These are phyloP conservation scores for Gracilaria vermiculophylla DNA, from an alignment of 23 red algal genomes.

Conservation along the genomic window DNA sequence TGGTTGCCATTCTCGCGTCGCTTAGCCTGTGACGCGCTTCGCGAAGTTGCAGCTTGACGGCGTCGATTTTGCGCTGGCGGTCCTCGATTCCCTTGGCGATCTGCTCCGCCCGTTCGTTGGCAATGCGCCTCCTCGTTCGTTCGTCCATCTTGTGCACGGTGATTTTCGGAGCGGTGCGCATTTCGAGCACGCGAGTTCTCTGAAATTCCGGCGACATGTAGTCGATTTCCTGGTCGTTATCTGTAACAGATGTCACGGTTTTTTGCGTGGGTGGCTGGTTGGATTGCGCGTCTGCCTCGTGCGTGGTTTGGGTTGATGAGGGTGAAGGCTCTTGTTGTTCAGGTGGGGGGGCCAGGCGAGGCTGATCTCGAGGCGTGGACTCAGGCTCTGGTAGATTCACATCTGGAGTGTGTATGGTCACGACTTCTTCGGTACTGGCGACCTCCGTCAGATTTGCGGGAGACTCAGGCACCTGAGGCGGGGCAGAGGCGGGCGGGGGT, in stretches of 20 bases:
- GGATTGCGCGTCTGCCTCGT: not conserved
- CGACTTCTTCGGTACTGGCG: not conserved
- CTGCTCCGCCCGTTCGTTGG: constrained; percentile 53
- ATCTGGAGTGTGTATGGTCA: not conserved
- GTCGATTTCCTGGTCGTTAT: not conserved
- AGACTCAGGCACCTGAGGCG: not conserved
- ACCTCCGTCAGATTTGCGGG: not conserved
- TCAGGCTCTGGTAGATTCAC: not conserved
- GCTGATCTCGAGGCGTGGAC: not conserved
- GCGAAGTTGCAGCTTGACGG: not conserved
- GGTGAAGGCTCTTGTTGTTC: not conserved
- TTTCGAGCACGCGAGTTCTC: constrained; percentile 25
- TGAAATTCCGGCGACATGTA: constrained; percentile 14
- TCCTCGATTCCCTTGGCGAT: not conserved
- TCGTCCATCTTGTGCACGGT: not conserved
- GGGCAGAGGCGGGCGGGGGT: not conserved
- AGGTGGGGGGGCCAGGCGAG: too few relatives aligned
- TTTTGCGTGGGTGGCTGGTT: not conserved
- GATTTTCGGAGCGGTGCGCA: constrained; percentile 36
- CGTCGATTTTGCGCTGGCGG: constrained; percentile 23
- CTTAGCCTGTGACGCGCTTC: constrained; percentile 55
- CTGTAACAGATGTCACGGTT: not conserved
- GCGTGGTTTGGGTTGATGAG: not conserved
- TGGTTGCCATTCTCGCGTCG: constrained; percentile 55
- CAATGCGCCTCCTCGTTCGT: constrained; percentile 19